Evolutionary conservation across 2,329 filamentous ascomycete species (phyloP), one percentile per base, ranked within the genome.

Genomic region (Aspergillus versicolor): DNA sequence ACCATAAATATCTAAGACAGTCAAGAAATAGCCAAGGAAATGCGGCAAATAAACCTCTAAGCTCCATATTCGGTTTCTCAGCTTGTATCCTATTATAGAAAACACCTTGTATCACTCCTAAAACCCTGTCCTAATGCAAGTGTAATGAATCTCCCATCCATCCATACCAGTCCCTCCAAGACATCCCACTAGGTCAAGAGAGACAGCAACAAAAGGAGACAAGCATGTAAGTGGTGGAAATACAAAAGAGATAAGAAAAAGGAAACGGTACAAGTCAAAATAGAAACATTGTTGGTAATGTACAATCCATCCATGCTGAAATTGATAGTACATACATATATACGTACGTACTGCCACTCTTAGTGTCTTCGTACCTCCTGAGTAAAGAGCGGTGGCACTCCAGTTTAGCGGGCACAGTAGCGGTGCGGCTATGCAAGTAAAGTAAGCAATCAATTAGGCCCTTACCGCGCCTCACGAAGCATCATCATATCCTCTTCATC

Each of bases 401-500:
- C 27, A 30, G 27, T 3, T 30, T 11, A 30, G 27, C 27, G 8
- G 27, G 34, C 13, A 37, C 34, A 37, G 12, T 30, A 30, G 27
- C 9, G 8, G 27, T 30, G 34, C 34, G 13, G 12, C 5, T 37
- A 37, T 37, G 30, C 17, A n/a, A 32, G 44, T 34, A 40, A 24
- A 34, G 46, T 52, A 58, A 48, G 50, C 32, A 24, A 32, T 48
- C 12, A 15, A 24, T 30, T 7, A 13, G 21, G 5, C 11, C 43
- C 22, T 27, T 57, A 58, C 56, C 54, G 51, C 45, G 47, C 43
- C 45, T 60, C 40, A 44, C 46, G 56, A n/a, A 45, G 53, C 34
- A 62, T 51, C 37, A 55, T 61, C 17, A 41, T 17, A 7, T 57
- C 50, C 17, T 61, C 66, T n/a, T 71, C 69, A 13, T 71, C 70